A percentile compares a stretch with the other conserved stretches of the same genome.
Evolutionary conservation across 805 yeast genomes (phyloP).

Genomic region (Metschnikowia santaceciliae): DNA sequence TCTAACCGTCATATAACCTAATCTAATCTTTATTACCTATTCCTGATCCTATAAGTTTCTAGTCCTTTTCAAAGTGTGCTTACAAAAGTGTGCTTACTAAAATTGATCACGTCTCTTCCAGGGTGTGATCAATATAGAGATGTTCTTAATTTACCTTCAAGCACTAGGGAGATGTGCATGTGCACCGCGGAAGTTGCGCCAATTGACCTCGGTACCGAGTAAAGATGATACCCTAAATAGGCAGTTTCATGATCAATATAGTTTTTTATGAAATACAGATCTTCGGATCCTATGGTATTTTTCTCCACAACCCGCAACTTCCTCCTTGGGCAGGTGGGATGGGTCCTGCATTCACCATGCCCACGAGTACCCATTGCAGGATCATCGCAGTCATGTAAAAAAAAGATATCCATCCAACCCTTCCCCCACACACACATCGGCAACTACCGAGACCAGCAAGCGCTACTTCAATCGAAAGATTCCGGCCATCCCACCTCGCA

Average conservation of each 20-base stretch:
- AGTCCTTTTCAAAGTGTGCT: too few species aligned
- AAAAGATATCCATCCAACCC: neutral
- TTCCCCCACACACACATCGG: conserved; percentile 1
- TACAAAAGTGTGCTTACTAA: too few species aligned
- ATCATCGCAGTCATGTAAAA: conserved; percentile 5
- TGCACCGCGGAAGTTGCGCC: neutral
- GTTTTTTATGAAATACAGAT: too few species aligned
- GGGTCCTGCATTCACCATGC: conserved; percentile 1
- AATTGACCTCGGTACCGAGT: neutral
- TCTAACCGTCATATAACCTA: too few species aligned
- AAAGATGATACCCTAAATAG: neutral
- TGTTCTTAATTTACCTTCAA: neutral
- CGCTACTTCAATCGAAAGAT: neutral
- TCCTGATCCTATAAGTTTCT: too few species aligned
- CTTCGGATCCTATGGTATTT: too few species aligned
- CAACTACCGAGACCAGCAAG: neutral
- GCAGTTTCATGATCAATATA: neutral
- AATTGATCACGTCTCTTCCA: too few species aligned
- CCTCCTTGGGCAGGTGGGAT: neutral
- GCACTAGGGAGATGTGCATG: neutral
- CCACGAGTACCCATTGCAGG: conserved; percentile 3
- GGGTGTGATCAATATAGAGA: neutral
- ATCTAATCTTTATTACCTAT: too few species aligned
- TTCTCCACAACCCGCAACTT: neutral
- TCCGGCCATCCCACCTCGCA: neutral